Conservation (phyloP, 2,329 filamentous ascomycete species). For the Penicillium brasilianum region DNA sequence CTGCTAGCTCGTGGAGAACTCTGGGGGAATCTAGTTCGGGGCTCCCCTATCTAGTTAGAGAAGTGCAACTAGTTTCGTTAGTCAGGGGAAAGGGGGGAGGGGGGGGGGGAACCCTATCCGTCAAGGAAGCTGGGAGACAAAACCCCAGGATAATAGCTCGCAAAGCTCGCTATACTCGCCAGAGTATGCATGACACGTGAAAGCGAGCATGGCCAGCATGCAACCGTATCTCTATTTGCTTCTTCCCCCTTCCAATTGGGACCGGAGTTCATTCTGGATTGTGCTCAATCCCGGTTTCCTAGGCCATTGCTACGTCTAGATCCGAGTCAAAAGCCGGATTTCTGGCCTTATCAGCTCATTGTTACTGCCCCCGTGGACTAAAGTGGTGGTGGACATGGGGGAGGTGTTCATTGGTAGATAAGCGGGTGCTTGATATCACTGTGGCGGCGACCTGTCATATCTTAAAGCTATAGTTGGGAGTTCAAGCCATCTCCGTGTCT, state of each 20-base stretch:
- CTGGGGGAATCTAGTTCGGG: slow-evolving; percentile 6
- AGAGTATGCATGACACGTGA: slow-evolving; percentile 20
- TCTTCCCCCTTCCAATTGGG: background rate
- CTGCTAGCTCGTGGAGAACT: slow-evolving; percentile 18
- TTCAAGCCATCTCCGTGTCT: slow-evolving; percentile 3
- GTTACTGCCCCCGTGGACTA: background rate
- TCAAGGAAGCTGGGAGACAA: background rate
- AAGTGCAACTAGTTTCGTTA: background rate
- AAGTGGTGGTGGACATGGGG: slow-evolving; percentile 2
- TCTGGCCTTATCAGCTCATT: background rate
- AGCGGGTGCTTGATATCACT: slow-evolving; percentile 1
- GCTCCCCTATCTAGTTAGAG: background rate
- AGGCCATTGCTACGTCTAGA: background rate
- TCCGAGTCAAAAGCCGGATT: background rate
- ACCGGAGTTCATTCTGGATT: background rate
- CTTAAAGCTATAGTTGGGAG: background rate
- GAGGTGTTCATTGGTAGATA: slow-evolving; percentile 2
- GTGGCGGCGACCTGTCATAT: slow-evolving; percentile 2
- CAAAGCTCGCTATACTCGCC: background rate
- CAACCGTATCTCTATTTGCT: background rate
- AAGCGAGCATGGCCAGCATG: slow-evolving; percentile 20
- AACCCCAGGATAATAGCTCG: background rate
- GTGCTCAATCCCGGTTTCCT: background rate
- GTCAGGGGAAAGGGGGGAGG: too few relatives aligned
- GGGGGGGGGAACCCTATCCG: background rate